A percentile compares a stretch with the other conserved stretches of the same genome.
These are phyloP conservation scores for Carnegiea gigantea DNA, from an alignment of 179 eudicot genomes.

Conservation along the genomic window DNA sequence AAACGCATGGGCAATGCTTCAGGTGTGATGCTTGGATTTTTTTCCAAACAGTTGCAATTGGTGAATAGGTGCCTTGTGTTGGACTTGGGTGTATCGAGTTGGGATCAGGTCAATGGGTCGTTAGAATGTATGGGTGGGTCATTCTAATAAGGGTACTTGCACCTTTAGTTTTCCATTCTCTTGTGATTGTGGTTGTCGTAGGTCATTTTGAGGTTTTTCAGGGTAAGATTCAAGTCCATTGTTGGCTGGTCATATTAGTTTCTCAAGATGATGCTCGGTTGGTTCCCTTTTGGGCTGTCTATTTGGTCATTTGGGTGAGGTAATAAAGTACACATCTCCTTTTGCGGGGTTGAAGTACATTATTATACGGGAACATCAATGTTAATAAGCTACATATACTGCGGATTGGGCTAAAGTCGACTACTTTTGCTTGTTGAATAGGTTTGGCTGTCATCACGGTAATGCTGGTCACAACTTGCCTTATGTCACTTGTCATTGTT, in stretches of 20 bases:
- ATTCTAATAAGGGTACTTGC: background rate
- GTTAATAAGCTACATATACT: background rate
- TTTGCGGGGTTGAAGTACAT: background rate
- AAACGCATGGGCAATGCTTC: conserved; percentile 83
- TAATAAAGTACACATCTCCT: no score
- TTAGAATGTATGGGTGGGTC: background rate
- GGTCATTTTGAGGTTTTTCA: background rate
- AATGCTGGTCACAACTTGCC: conserved; percentile 94
- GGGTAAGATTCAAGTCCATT: background rate
- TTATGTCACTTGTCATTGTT: conserved; percentile 93
- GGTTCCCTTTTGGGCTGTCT: no score
- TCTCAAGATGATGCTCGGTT: background rate
- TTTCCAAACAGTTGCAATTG: background rate
- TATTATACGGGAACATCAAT: background rate
- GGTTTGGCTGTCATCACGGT: conserved; percentile 95
- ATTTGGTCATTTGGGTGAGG: no score
- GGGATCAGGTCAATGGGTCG: background rate
- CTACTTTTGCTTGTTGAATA: conserved; percentile 30
- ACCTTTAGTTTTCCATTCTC: no score
- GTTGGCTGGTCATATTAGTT: no score
- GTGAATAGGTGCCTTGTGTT: background rate
- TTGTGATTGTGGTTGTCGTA: background rate
- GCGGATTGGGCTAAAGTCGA: background rate
- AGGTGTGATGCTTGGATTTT: conserved; percentile 37
- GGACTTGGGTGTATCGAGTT: background rate